phyloP scores from a whole-genome alignment of 169 alveolate species.

The Eimeria zaria region DNA sequence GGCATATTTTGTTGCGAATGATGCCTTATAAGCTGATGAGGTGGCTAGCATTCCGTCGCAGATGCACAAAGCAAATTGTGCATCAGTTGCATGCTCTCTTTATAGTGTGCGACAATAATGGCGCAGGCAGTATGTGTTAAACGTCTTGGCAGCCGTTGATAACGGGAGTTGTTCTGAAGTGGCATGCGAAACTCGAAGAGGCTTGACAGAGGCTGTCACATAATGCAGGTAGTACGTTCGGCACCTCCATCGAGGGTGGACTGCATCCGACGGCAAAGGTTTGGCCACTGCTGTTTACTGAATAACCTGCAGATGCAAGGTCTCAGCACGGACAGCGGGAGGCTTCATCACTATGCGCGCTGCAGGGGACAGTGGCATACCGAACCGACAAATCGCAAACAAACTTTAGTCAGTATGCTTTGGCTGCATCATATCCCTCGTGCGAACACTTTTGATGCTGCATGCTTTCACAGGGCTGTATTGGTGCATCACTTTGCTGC shows the following conservation, averaged over 20 bases:
- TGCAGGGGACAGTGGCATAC: neutral
- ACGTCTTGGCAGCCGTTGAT: neutral
- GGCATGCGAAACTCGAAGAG: neutral
- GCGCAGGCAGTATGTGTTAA: neutral
- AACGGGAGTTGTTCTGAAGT: neutral
- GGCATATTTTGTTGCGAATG: neutral
- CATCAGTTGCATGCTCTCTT: neutral
- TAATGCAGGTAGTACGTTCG: neutral
- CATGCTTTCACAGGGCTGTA: neutral
- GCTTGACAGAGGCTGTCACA: neutral
- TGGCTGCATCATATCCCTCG: neutral
- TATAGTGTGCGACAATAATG: neutral
- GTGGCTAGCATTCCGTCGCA: neutral
- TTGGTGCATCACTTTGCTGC: neutral
- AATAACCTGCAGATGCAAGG: neutral
- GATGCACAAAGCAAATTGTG: neutral
- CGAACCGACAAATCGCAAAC: neutral
- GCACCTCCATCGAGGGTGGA: neutral
- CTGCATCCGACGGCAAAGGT: too few species aligned
- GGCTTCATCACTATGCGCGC: neutral
- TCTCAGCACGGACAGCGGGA: neutral
- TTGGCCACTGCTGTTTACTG: too few species aligned
- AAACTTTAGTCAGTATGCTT: neutral
- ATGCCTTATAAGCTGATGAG: neutral
- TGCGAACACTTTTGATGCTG: too few species aligned